These are phyloP conservation scores for Tricholomella constricta DNA, from an alignment of 768 basidiomycete species.

Conservation along the genomic window DNA sequence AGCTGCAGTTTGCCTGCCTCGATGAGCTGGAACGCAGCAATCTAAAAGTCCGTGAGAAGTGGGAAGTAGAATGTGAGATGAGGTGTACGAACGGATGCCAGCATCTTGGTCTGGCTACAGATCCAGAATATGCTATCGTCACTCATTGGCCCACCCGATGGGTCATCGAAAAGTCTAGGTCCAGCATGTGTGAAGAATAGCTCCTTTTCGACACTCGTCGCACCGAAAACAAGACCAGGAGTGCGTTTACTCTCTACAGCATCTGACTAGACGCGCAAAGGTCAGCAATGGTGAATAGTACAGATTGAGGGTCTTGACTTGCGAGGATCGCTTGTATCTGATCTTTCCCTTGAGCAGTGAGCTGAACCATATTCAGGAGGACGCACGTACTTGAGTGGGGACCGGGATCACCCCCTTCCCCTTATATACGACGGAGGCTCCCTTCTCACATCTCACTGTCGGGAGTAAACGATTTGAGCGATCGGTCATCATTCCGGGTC, in stretches of 20 bases:
- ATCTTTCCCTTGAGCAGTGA: not conserved
- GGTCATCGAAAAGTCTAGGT: slow-evolving; percentile 23
- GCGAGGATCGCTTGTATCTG: slow-evolving; percentile 10
- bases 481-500: too few relatives aligned
- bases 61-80: not conserved
- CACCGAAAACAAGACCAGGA: slow-evolving; percentile 31
- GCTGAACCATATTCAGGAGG: too few relatives aligned
- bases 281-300: not conserved
- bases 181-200: slow-evolving; percentile 28
- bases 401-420: too few relatives aligned
- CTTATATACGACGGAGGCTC: too few relatives aligned
- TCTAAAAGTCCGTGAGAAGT: slow-evolving; percentile 12
- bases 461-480: too few relatives aligned
- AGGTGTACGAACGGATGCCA: slow-evolving; percentile 29
- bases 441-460: too few relatives aligned
- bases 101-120: slow-evolving; percentile 39
- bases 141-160: slow-evolving; percentile 23
- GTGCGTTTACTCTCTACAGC: slow-evolving; percentile 19
- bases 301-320: not conserved
- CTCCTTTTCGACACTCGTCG: slow-evolving; percentile 28
- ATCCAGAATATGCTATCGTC: slow-evolving; percentile 35
- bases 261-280: slow-evolving; percentile 1
- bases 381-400: too few relatives aligned
- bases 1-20: slow-evolving; percentile 32
- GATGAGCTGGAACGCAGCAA: slow-evolving; percentile 36